Evolutionary conservation across 2,329 filamentous ascomycete genomes (phyloP).

Genomic region (Phialemonium atrogriseum): DNA sequence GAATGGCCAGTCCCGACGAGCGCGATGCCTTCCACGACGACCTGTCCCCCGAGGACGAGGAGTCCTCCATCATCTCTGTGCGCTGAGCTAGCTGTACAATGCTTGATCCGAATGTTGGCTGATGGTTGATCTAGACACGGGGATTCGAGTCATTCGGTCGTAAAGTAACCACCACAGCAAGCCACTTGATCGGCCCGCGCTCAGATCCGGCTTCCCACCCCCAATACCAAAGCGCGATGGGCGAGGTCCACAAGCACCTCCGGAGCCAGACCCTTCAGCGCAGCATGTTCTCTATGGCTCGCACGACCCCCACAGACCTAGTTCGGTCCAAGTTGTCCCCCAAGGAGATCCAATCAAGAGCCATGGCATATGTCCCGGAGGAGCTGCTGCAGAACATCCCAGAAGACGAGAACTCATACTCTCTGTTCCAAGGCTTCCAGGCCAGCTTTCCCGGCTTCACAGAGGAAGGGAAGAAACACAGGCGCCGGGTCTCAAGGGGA

Average conservation of each 20-base stretch:
- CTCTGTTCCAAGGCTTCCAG: conserved; percentile 93
- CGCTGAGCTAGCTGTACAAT: background rate
- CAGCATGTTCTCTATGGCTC: conserved; percentile 83
- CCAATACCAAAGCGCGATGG: conserved; percentile 82
- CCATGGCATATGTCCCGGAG: conserved; percentile 79
- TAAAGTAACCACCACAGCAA: conserved; percentile 90
- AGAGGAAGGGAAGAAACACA: conserved; percentile 63
- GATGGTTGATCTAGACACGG: conserved; percentile 52
- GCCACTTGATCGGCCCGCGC: conserved; percentile 71
- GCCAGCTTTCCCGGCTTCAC: conserved; percentile 68
- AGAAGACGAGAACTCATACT: conserved; percentile 77
- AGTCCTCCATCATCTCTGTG: conserved; percentile 32
- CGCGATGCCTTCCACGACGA: conserved; percentile 39
- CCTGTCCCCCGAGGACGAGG: conserved; percentile 35
- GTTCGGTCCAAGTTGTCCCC: conserved; percentile 87
- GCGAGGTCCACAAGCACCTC: conserved; percentile 82
- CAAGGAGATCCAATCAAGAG: conserved; percentile 87
- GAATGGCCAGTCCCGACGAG: conserved; percentile 24
- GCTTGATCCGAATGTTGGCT: background rate
- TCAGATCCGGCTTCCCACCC: conserved; percentile 44
- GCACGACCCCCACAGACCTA: conserved; percentile 86
- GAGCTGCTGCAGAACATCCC: conserved; percentile 86
- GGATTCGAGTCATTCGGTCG: conserved; percentile 87
- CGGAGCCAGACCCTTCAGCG: conserved; percentile 77
- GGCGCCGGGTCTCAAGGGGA: conserved; percentile 63